phyloP scores from a whole-genome alignment of 1,284 basidiomycete genomes.

The Veloporphyrellus conicus region DNA sequence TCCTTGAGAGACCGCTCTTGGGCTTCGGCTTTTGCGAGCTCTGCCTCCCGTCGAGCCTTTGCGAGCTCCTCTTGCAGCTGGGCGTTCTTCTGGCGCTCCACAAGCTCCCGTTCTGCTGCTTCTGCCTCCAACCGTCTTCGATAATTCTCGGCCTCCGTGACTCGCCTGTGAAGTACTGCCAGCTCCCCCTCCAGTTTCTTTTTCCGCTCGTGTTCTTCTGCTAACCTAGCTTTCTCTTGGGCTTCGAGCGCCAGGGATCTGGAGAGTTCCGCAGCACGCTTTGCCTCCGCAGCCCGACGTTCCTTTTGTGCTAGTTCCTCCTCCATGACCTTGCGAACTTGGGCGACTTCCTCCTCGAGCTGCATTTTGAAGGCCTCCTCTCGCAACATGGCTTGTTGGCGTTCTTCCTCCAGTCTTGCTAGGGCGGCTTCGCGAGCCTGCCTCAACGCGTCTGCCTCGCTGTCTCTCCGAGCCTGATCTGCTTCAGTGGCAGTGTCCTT shows the following conservation, averaged over 20 bases:
- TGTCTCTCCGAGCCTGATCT: conserved; percentile 19
- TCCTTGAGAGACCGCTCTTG: conserved; percentile 29
- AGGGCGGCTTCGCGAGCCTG: conserved; percentile 18
- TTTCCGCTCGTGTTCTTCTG: conserved; percentile 32
- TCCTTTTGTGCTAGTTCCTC: conserved; percentile 24
- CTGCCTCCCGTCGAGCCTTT: conserved; percentile 30
- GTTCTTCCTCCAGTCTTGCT: conserved; percentile 29
- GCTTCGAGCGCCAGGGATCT: conserved; percentile 25
- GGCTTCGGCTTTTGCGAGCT: conserved; percentile 19
- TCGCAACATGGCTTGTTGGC: conserved; percentile 22
- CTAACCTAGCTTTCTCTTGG: conserved; percentile 30
- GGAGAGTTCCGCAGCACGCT: conserved; percentile 29
- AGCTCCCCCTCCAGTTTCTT: conserved; percentile 28
- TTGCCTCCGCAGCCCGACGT: conserved; percentile 22
- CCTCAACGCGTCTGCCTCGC: conserved; percentile 21
- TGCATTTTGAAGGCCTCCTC: conserved; percentile 24
- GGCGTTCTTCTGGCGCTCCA: conserved; percentile 27
- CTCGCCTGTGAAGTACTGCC: conserved; percentile 24
- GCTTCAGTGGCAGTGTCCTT: conserved; percentile 13
- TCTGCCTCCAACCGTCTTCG: conserved; percentile 30
- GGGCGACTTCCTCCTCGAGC: conserved; percentile 28
- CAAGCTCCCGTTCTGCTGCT: conserved; percentile 24
- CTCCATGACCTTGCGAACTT: conserved; percentile 24
- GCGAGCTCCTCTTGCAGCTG: conserved; percentile 34
- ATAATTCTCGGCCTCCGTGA: conserved; percentile 29